Base-by-base conservation (phyloP, 768 basidiomycete genomes). In the Galerina marginata region DNA sequence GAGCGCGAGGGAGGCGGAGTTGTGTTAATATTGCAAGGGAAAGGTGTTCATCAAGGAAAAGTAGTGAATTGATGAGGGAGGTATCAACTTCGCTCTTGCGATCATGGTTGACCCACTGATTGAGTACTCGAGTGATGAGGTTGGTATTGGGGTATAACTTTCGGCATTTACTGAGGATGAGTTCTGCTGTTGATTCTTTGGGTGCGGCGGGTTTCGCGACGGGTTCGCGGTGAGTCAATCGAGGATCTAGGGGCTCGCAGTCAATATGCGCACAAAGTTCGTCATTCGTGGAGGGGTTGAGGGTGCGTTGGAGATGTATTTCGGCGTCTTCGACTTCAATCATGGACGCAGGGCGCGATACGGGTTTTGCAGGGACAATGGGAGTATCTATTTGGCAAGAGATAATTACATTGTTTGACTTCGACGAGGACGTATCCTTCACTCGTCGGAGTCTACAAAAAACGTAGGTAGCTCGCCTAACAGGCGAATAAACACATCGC, bases 381-480 rank as follows among this genome's bases (percentile, higher is more conserved):
- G 39, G 14, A 38, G 15, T 14, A 7, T 26, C 29, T 50, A 29
- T 23, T 15, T 12, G 39, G 4, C 2, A 11, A 1, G 25, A 45
- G 40, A 45, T 43, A 50, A 46, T 26, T 36, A 26, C 29, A 26
- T n/a, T 46, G 36, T n/a, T 42, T 25, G 9, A 42, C 33, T 40
- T 39, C 33, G 42, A 25, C 39, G 49, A 56, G 60, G 60, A 56
- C 54, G 37, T 26, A 23, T 36, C 55, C 12, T 16, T 56, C 60
- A 61, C 60, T 56, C 42, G 42, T 25, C 49, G 42, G 55, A 25
- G 3, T 46, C 54, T 51, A 56, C 60, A 61, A 61, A 61, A 61
- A 43, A 45, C 14, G 29, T 16, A 43, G 39, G 37, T 2, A 47
- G 29, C 4, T 36, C 26, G 29, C 20, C 12, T 7, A 23, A 23